phyloP scores from a whole-genome alignment of 257 asterid species.

The Nicotiana obtusifolia region DNA sequence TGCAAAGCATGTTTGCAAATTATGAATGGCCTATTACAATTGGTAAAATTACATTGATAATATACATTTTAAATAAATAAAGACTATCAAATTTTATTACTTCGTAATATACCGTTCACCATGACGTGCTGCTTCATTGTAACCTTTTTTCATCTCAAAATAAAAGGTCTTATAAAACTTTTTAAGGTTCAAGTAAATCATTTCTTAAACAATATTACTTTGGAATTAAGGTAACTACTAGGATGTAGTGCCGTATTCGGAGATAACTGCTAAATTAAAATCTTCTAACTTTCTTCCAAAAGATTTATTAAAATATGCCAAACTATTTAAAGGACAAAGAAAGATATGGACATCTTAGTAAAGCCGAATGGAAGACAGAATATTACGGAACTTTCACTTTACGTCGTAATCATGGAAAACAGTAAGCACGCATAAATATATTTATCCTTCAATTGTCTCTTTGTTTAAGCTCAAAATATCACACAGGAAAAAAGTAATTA shows the following conservation, averaged over 20 bases:
- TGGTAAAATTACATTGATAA: too few relatives aligned
- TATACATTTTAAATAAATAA: too few relatives aligned
- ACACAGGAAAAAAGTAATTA: neutral
- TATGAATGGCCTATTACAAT: too few relatives aligned
- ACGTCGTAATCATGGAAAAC: neutral
- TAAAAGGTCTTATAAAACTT: too few relatives aligned
- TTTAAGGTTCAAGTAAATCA: neutral
- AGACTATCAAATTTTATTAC: neutral
- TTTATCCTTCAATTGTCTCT: neutral
- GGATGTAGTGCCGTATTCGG: neutral
- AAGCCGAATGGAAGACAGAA: neutral
- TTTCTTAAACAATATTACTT: neutral
- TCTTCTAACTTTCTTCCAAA: neutral
- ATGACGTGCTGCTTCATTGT: neutral
- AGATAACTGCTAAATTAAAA: neutral
- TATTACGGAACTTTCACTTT: neutral
- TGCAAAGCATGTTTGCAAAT: too few relatives aligned
- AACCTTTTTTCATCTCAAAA: neutral
- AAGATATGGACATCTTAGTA: neutral
- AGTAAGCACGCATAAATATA: neutral
- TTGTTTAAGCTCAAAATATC: neutral
- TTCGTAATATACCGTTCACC: neutral
- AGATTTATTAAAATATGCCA: neutral
- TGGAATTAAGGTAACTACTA: neutral
- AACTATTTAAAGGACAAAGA: neutral